These are phyloP conservation scores for Hansfordia pulvinata DNA, from an alignment of 2,329 filamentous ascomycete species.

Conservation along the genomic window DNA sequence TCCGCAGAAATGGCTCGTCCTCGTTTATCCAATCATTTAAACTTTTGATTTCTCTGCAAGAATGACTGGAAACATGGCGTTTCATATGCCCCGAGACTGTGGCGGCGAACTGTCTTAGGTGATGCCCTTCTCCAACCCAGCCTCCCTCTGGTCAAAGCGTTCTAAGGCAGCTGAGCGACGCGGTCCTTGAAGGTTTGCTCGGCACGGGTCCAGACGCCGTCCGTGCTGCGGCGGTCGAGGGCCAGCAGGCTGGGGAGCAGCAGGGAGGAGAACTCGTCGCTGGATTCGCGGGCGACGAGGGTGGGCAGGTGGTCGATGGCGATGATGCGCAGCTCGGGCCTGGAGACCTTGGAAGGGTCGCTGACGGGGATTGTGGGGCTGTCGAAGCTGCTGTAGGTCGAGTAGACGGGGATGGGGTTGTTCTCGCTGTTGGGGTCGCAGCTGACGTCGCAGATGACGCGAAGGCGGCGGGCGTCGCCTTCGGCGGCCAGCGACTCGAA, in stretches of 20 bases:
- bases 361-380: constrained; percentile 73
- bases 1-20: no score
- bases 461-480: constrained; percentile 60
- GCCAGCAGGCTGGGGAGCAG: constrained; percentile 65
- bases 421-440: constrained; percentile 63
- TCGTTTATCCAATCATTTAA: no score
- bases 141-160: no score
- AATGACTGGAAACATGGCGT: constrained; percentile 12
- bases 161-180: constrained; percentile 53
- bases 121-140: no score
- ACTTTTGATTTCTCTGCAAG: no score
- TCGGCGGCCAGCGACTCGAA: constrained; percentile 51
- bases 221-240: constrained; percentile 60
- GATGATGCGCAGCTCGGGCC: constrained; percentile 62
- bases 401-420: constrained; percentile 68
- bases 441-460: constrained; percentile 68
- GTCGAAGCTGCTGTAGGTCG: constrained; percentile 73
- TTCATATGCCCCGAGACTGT: no score
- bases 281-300: constrained; percentile 74
- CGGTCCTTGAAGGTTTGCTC: constrained; percentile 77
- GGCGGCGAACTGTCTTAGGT: no score
- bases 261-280: constrained; percentile 69
- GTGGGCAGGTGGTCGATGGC: constrained; percentile 78
- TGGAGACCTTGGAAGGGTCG: constrained; percentile 37
- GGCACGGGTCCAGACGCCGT: constrained; percentile 72